Conservation (phyloP, 192 early-diverging fungal species). For the Gamsiella multidivaricata region DNA sequence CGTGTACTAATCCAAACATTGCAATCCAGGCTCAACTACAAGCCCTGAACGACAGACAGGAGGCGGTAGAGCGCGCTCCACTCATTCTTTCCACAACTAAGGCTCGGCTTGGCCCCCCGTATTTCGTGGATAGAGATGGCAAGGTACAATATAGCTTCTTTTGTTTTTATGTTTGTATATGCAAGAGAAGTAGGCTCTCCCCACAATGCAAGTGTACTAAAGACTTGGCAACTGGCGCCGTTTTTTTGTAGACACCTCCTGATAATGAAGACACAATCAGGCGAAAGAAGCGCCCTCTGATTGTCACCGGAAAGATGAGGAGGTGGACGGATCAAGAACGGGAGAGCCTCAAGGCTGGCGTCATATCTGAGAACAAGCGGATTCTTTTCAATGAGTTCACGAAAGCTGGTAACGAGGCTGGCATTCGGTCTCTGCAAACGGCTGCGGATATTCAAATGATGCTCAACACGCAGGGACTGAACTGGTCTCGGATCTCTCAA, state of each 20-base stretch:
- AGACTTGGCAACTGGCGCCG: background rate
- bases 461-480: slow-evolving; percentile 38
- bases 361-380: slow-evolving; percentile 24
- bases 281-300: slow-evolving; percentile 4
- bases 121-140: slow-evolving; percentile 29
- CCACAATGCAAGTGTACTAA: too few species aligned
- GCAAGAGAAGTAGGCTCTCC: too few species aligned
- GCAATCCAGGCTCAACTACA: slow-evolving; percentile 14
- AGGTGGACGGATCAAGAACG: slow-evolving; percentile 19
- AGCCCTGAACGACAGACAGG: slow-evolving; percentile 8
- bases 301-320: background rate
- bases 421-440: slow-evolving; percentile 7
- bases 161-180: background rate
- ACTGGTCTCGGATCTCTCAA: slow-evolving; percentile 41
- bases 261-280: slow-evolving; percentile 25
- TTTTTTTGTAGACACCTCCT: slow-evolving; percentile 32
- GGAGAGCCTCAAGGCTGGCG: slow-evolving; percentile 6
- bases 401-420: background rate
- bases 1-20: background rate
- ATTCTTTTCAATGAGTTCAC: slow-evolving; percentile 25
- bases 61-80: slow-evolving; percentile 1
- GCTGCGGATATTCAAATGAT: slow-evolving; percentile 30
- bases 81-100: slow-evolving; percentile 7
- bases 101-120: slow-evolving; percentile 31
- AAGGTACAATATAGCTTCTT: slow-evolving; percentile 10